These are phyloP conservation scores for Sporothrix brasiliensis DNA, from an alignment of 2,329 filamentous ascomycete species.

Conservation along the genomic window DNA sequence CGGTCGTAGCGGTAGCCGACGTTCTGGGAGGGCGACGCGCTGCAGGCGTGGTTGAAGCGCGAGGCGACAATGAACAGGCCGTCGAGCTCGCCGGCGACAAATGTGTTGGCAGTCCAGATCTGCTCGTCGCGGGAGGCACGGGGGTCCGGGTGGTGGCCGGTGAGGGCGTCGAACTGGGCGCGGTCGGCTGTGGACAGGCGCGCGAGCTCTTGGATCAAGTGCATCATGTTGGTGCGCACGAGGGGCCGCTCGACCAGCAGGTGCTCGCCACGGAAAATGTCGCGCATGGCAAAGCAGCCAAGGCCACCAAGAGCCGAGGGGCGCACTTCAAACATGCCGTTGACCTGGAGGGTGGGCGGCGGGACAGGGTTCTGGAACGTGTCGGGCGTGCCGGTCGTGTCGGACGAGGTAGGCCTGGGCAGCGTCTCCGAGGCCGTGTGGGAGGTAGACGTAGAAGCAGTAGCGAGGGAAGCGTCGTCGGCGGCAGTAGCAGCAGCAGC, in stretches of 20 bases:
- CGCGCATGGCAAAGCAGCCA: conserved; percentile 51
- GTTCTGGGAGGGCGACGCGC: conserved; percentile 43
- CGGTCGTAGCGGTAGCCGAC: conserved; percentile 51
- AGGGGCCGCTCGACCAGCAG: conserved; percentile 53
- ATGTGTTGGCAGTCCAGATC: conserved; percentile 42
- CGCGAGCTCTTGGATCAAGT: conserved; percentile 45
- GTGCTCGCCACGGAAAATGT: conserved; percentile 45
- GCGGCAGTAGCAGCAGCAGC: not conserved
- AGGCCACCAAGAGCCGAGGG: conserved; percentile 49
- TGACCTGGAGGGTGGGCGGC: conserved; percentile 37
- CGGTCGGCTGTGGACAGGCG: conserved; percentile 42
- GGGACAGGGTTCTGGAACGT: not conserved
- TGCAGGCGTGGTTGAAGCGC: conserved; percentile 63
- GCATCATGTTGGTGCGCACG: conserved; percentile 41
- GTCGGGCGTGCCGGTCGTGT: not conserved
- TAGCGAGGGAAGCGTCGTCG: not conserved
- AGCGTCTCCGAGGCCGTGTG: not conserved
- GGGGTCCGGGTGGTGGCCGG: conserved; percentile 38
- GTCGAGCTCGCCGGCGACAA: conserved; percentile 34
- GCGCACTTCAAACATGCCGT: conserved; percentile 48
- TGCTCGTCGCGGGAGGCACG: conserved; percentile 26
- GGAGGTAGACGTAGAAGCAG: not conserved
- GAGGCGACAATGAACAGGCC: conserved; percentile 47
- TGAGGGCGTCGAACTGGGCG: conserved; percentile 46
- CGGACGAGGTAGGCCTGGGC: not conserved